Evolutionary conservation across 2,329 filamentous ascomycete species (phyloP), one percentile per base, ranked within the genome.

Genomic region (Allantophomopsis lycopodina): DNA sequence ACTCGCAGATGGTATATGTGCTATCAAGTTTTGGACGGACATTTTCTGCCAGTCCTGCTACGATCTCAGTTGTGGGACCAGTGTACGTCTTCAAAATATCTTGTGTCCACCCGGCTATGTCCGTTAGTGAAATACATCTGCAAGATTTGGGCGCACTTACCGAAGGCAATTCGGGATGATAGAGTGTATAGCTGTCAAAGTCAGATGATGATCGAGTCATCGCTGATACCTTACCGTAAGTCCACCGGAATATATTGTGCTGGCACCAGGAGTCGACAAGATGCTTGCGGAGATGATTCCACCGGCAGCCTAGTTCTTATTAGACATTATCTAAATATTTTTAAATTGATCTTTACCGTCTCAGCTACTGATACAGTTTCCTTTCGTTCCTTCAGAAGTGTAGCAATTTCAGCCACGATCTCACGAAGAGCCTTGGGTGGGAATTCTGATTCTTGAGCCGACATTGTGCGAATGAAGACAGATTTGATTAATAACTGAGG

Each of bases 281-380:
- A 80, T 59, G 33, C 68, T 62, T 18, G 72, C 67, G 36, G 70
- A 75, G 42, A 79, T 69, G 21, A 81, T 63, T 12, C 76, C 76
- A 28, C 76, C 76, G 7, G 75, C 71, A 36, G 74, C 75, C 67
- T 72, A 37, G 18, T 28, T 10, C 7, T 28, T 7, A 20, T 28
- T 12, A 28, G 23, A 28, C 3, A 28, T 12, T 10, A 28, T 28
- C 3, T 28, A 28, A 28, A 10, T 28, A 4, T 10, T 28, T 6
- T 28, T 4, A 28, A 10, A 8, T 28, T 28, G 4, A n/a, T 23
- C 49, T 23, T 48, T 58, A 70, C 68, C 15, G 75, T 79, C 55
- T 79, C 76, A 39, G 71, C 75, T 31, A 79, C 68, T 42, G 66
- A 70, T 46, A 79, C 62, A 28, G 66, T 76, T 51, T 77, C 69